Evolutionary conservation across 768 basidiomycete species (phyloP), one percentile per base, ranked within the genome.

Genomic region (Nidularia pulvinata): DNA sequence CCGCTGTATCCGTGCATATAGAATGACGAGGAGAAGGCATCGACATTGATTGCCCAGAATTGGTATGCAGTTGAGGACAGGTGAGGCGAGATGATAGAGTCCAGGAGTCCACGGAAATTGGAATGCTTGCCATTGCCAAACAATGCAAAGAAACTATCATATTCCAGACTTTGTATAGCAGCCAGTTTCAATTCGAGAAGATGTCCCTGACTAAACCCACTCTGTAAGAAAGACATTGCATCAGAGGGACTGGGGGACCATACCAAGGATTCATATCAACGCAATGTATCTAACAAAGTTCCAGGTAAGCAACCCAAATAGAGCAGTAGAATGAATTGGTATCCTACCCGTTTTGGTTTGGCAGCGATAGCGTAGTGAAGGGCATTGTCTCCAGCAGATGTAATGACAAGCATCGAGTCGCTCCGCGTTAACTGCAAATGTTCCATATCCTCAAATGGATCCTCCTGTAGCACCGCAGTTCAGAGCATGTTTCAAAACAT

Each of bases 171-270:
- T 54, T 81, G 74, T 51, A 87, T 74, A 0, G 83, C 79, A 2
- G 89, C 89, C 2, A 91, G 79, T 68, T 91, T 92, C 34, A 92
- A 77, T 68, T 92, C 90, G 32, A 91, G 73, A 7, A 92, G 77
- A 65, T 91, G 89, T 2, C 86, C 85, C 76, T 90, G 88, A 60
- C 85, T 25, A 25, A 25, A 25, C 25, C 25, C 25, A 25, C 25
- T 1, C 25, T 25, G 25, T 25, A 25, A 25, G 25, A 25, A 25
- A 25, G 25, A 25, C 25, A 25, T 25, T 1, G 25, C 4, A 11
- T 34, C 14, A 13, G 5, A 42, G 2, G 13, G 54, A 49, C 60
- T 58, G 55, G 58, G 59, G 4, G 13, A 11, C 47, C 62, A 6
- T 60, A 80, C 71, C 75, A 82, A 3, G 86, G 85, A 64, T 89